Conservation (phyloP, 2,329 filamentous ascomycete species). For the Fusarium clavum region DNA sequence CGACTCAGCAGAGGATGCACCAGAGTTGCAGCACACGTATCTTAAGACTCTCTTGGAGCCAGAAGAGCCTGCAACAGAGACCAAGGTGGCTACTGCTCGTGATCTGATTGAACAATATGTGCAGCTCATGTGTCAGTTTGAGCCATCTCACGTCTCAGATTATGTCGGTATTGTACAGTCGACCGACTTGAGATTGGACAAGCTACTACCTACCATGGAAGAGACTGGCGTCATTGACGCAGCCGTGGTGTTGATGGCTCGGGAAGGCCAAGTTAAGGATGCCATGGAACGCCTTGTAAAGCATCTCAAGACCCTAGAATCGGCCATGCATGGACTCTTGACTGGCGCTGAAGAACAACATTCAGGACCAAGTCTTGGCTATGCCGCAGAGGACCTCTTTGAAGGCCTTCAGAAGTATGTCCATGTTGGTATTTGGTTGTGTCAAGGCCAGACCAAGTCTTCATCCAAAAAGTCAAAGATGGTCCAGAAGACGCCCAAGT, state of each 20-base stretch:
- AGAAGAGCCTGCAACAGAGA: constrained; percentile 50
- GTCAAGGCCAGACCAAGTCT: constrained; percentile 83
- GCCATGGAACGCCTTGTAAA: constrained; percentile 88
- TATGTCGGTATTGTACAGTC: constrained; percentile 83
- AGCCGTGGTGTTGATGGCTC: constrained; percentile 88
- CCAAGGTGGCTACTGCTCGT: constrained; percentile 57
- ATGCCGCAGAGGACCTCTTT: constrained; percentile 78
- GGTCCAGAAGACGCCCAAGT: constrained; percentile 63
- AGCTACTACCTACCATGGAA: constrained; percentile 88
- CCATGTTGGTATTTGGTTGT: constrained; percentile 95
- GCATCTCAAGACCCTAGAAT: constrained; percentile 83
- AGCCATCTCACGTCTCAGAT: constrained; percentile 83
- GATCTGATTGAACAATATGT: constrained; percentile 86
- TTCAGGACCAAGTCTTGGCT: constrained; percentile 62
- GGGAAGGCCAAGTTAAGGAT: constrained; percentile 83
- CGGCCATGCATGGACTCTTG: constrained; percentile 79
- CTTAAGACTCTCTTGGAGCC: constrained; percentile 80
- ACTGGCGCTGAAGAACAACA: constrained; percentile 69
- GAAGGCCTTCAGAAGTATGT: constrained; percentile 87
- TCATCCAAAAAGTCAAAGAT: constrained; percentile 56
- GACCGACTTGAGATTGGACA: constrained; percentile 81
- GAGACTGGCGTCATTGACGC: constrained; percentile 91
- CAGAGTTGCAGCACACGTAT: constrained; percentile 79
- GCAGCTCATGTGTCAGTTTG: constrained; percentile 88
- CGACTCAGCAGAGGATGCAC: constrained; percentile 68